phyloP scores from a whole-genome alignment of 2,329 filamentous ascomycete genomes.

The Aaosphaeria pasadenensis region DNA sequence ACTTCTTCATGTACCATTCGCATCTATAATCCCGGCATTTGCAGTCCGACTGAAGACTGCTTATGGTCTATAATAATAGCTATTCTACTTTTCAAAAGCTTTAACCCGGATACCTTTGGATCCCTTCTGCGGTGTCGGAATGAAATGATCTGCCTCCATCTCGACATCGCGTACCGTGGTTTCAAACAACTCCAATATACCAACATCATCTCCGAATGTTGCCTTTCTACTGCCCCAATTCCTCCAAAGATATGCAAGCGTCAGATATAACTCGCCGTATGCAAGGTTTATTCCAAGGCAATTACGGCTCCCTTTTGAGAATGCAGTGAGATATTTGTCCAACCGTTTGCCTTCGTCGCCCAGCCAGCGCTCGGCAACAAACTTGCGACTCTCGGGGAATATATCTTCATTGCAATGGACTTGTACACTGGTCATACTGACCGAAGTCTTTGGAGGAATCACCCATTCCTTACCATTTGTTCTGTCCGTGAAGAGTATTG shows the following conservation, averaged over 20 bases:
- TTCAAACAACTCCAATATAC: background rate
- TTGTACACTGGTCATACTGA: constrained; percentile 20
- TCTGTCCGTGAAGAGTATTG: background rate
- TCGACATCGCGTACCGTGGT: background rate
- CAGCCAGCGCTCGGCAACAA: constrained; percentile 22
- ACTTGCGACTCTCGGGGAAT: constrained; percentile 12
- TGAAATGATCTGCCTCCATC: constrained; percentile 1
- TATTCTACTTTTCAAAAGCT: background rate
- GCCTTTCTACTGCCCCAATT: background rate
- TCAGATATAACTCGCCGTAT: constrained; percentile 1
- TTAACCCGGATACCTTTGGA: background rate
- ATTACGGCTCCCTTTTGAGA: constrained; percentile 11
- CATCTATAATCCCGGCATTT: no score
- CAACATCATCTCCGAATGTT: background rate
- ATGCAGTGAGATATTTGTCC: constrained; percentile 13
- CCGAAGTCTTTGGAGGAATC: constrained; percentile 10
- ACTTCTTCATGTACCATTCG: no score
- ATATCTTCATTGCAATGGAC: constrained; percentile 13
- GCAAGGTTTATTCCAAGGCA: constrained; percentile 12
- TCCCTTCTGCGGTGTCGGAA: background rate
- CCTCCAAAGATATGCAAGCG: background rate
- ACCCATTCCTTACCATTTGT: constrained; percentile 1
- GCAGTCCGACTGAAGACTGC: no score
- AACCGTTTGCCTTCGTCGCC: constrained; percentile 1
- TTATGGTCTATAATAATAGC: no score